Conservation (phyloP, 1,284 basidiomycete genomes). For the Rugosomyces carneus region DNA sequence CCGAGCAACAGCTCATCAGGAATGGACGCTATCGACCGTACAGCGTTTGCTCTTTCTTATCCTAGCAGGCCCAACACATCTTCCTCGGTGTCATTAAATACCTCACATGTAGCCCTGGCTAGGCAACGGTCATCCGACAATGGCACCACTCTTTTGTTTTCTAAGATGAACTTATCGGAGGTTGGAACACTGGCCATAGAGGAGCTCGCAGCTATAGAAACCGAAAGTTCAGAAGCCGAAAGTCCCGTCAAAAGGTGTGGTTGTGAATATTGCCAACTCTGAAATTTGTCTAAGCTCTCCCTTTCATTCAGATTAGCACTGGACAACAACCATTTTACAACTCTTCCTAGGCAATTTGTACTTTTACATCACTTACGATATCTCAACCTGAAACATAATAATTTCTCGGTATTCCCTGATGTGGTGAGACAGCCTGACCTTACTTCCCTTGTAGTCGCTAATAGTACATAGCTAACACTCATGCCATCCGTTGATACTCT, state of each 20-base stretch:
- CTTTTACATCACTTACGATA: constrained; percentile 79
- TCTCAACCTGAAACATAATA: constrained; percentile 89
- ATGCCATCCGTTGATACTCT: constrained; percentile 91
- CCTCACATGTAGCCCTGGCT: constrained; percentile 60
- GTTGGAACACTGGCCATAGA: constrained; percentile 70
- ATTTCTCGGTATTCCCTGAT: constrained; percentile 78
- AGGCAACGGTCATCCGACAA: constrained; percentile 64
- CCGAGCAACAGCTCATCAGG: not conserved
- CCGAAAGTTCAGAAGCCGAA: constrained; percentile 44
- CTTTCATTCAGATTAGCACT: constrained; percentile 66
- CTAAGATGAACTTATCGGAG: constrained; percentile 70
- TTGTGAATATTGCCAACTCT: not conserved
- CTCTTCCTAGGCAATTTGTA: constrained; percentile 77
- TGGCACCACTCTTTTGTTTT: constrained; percentile 79
- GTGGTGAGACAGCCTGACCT: constrained; percentile 46
- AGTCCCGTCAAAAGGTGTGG: constrained; percentile 66
- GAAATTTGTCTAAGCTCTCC: not conserved
- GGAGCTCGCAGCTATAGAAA: constrained; percentile 61
- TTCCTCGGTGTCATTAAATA: constrained; percentile 37
- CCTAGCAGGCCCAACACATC: constrained; percentile 14
- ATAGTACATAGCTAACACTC: constrained; percentile 61
- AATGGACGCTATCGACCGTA: constrained; percentile 25
- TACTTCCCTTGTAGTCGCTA: not conserved
- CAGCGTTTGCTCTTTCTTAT: constrained; percentile 19
- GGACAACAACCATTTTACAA: constrained; percentile 78